These are phyloP conservation scores for Panicum hallii DNA, from an alignment of 202 grass and related monocot species.

Conservation along the genomic window DNA sequence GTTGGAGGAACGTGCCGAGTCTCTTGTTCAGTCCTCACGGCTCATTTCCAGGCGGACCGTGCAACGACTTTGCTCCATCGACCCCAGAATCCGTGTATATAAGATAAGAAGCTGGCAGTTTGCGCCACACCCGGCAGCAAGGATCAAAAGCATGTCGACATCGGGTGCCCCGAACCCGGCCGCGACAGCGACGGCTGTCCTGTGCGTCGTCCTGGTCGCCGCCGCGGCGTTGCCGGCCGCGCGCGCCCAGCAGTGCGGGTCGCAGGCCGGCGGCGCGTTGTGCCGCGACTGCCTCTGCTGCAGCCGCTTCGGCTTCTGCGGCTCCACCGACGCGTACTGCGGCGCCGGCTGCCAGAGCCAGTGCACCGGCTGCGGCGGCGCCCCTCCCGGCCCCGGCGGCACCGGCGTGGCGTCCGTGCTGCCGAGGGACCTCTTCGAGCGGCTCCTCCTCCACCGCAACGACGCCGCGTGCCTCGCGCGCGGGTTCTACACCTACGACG, in stretches of 20 bases:
- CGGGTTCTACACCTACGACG: conserved; percentile 71
- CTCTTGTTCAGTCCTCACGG: too few species aligned
- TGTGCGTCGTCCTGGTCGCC: conserved; percentile 25
- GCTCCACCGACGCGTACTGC: conserved; percentile 27
- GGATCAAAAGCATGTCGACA: neutral
- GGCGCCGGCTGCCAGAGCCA: conserved; percentile 69
- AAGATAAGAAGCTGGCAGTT: neutral
- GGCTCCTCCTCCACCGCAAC: conserved; percentile 61
- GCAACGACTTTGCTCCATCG: conserved; percentile 9
- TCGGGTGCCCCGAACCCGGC: neutral
- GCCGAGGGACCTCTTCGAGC: conserved; percentile 50
- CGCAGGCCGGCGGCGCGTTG: conserved; percentile 42
- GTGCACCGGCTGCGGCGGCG: conserved; percentile 37
- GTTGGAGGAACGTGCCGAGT: neutral
- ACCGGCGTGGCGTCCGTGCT: conserved; percentile 38
- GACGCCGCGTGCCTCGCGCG: conserved; percentile 40
- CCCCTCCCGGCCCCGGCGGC: neutral
- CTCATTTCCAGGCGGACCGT: too few species aligned
- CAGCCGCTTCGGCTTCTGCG: conserved; percentile 57
- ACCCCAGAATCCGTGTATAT: neutral
- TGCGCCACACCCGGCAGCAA: neutral
- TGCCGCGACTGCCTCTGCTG: conserved; percentile 59
- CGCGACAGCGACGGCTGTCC: conserved; percentile 8
- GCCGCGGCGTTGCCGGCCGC: neutral
- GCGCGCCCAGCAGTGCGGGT: conserved; percentile 53